phyloP scores from a whole-genome alignment of 2,329 filamentous ascomycete species.

The Didymella segeticola region DNA sequence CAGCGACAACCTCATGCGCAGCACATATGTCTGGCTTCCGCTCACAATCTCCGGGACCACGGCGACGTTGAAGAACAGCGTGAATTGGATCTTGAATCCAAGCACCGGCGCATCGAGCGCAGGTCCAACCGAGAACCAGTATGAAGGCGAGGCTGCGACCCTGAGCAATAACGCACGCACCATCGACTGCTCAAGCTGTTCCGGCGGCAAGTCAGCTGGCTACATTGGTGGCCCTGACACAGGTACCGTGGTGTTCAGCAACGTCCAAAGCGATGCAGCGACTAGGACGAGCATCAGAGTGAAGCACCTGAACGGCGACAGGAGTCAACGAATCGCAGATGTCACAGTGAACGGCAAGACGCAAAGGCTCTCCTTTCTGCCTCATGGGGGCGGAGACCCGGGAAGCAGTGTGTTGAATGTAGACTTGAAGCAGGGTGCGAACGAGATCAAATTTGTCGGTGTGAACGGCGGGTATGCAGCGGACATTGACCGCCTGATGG shows the following conservation, averaged over 20 bases:
- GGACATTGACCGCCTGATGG: constrained; percentile 62
- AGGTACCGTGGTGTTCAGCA: constrained; percentile 59
- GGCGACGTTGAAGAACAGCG: constrained; percentile 58
- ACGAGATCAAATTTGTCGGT: constrained; percentile 57
- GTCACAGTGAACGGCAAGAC: constrained; percentile 63
- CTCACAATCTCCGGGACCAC: constrained; percentile 60
- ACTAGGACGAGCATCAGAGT: constrained; percentile 62
- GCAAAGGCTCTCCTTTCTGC: constrained; percentile 63
- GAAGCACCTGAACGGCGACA: constrained; percentile 65
- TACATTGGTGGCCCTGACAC: constrained; percentile 53
- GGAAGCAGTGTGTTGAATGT: constrained; percentile 58
- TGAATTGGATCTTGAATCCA: constrained; percentile 62
- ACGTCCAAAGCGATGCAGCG: constrained; percentile 53
- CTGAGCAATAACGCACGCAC: constrained; percentile 56
- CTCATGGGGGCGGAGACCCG: constrained; percentile 55
- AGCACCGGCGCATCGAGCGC: constrained; percentile 53
- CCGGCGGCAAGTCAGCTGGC: constrained; percentile 57
- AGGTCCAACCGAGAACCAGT: constrained; percentile 55
- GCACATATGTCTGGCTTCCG: constrained; percentile 71
- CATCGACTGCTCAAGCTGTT: constrained; percentile 61
- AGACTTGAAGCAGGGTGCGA: constrained; percentile 57
- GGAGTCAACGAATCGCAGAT: constrained; percentile 58
- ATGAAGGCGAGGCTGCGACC: constrained; percentile 60
- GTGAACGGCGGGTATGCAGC: constrained; percentile 57
- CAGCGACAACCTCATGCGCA: constrained; percentile 63